phyloP scores from a whole-genome alignment of 73 alveolate species.

The Paramecium octaurelia region DNA sequence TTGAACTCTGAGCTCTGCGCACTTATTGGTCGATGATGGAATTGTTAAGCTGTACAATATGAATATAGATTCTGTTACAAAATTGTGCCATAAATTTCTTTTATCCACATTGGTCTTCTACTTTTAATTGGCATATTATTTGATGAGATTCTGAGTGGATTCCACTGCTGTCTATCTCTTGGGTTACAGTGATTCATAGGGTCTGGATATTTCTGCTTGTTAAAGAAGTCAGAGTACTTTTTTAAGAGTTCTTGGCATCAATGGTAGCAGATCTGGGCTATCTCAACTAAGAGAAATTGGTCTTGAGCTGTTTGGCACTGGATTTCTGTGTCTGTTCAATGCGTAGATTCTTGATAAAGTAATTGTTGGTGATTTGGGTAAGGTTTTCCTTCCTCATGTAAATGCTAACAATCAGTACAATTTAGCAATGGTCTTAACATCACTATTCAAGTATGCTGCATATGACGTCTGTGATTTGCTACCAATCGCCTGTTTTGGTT shows the following conservation, averaged over 20 bases:
- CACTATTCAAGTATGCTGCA: not conserved
- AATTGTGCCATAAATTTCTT: constrained; percentile 24
- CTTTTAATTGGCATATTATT: not conserved
- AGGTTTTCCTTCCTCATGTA: not conserved
- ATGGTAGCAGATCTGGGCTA: not conserved
- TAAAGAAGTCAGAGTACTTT: not conserved
- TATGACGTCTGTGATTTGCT: not conserved
- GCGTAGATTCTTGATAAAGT: not conserved
- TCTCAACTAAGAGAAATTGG: not conserved
- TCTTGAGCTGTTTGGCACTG: not conserved
- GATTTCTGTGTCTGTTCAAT: not conserved
- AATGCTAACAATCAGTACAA: not conserved
- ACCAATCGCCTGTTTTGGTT: not conserved
- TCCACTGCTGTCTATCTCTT: not conserved
- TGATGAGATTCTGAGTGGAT: not conserved
- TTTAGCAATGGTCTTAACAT: not conserved
- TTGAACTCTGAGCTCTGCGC: constrained; percentile 25
- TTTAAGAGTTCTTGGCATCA: not conserved
- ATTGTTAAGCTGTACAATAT: not conserved
- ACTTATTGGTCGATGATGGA: not conserved
- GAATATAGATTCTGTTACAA: not conserved
- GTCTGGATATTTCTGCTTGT: not conserved
- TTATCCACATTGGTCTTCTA: not conserved
- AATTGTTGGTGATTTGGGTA: not conserved
- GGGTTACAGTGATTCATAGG: constrained; percentile 19